A percentile compares a stretch with the other conserved stretches of the same genome.
Conservation (phyloP, 1,284 basidiomycete species). For the Apiotrichum brassicae region DNA sequence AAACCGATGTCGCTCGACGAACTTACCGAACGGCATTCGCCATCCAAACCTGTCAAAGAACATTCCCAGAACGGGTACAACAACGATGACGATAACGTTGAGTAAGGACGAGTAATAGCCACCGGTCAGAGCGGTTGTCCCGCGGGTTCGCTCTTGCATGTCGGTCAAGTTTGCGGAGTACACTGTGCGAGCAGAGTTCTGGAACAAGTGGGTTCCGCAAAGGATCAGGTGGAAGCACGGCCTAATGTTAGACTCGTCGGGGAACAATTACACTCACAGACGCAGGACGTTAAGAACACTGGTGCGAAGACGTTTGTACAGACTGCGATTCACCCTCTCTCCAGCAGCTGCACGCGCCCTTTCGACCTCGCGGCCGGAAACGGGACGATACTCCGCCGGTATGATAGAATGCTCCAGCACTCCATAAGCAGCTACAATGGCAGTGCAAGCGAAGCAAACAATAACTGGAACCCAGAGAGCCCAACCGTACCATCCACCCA, state of each 20-base stretch:
- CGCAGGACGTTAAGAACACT: no score
- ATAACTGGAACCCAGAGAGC: constrained; percentile 30
- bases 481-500: constrained; percentile 37
- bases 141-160: constrained; percentile 39
- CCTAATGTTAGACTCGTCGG: neutral
- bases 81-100: constrained; percentile 42
- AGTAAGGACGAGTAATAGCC: constrained; percentile 40
- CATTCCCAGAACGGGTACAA: constrained; percentile 35
- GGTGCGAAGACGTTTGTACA: no score
- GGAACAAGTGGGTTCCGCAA: constrained; percentile 20
- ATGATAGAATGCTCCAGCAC: constrained; percentile 27
- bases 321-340: no score
- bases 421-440: constrained; percentile 26
- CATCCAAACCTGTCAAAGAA: constrained; percentile 25
- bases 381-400: constrained; percentile 20
- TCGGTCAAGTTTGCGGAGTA: constrained; percentile 42
- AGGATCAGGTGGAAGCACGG: constrained; percentile 18
- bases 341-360: neutral
- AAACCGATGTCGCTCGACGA: neutral
- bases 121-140: constrained; percentile 31
- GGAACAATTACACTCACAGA: no score
- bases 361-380: constrained; percentile 3
- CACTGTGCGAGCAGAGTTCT: constrained; percentile 34
- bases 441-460: neutral
- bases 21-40: constrained; percentile 20